Evolutionary conservation across 129 eudicot genomes (phyloP).

Genomic region (Logfia minima): DNA sequence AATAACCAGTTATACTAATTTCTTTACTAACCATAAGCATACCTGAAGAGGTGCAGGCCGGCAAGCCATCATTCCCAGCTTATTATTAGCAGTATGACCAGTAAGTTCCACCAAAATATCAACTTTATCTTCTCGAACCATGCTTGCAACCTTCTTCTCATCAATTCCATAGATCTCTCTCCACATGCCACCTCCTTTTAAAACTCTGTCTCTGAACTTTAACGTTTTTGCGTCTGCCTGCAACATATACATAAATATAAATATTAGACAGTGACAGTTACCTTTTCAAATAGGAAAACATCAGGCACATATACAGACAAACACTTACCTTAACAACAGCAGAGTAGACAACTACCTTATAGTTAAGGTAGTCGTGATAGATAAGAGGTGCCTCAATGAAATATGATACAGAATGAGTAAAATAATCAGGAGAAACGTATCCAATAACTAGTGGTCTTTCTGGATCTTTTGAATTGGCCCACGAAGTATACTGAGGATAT

Average conservation of each 20-base stretch:
- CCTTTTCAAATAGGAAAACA: background rate
- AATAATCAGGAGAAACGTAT: conserved; percentile 97
- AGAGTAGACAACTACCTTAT: conserved; percentile 86
- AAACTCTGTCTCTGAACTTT: conserved; percentile 74
- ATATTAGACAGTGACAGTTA: conserved; percentile 18
- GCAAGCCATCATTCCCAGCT: conserved; percentile 97
- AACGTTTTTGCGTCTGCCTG: conserved; percentile 98
- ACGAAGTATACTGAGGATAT: conserved; percentile 67
- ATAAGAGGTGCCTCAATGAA: conserved; percentile 90
- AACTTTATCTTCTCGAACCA: conserved; percentile 93
- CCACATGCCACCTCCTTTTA: conserved; percentile 90
- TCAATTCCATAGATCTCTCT: conserved; percentile 92
- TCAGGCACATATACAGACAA: conserved; percentile 2
- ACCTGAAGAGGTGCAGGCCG: conserved; percentile 98
- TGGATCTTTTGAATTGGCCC: conserved; percentile 92
- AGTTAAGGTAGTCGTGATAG: conserved; percentile 70
- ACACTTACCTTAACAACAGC: conserved; percentile 89
- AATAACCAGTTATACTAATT: background rate
- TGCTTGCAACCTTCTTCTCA: conserved; percentile 87
- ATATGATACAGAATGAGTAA: conserved; percentile 95
- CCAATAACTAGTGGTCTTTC: conserved; percentile 88
- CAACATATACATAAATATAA: conserved; percentile 26
- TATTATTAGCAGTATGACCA: conserved; percentile 97
- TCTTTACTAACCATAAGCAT: conserved; percentile 16
- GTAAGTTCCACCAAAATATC: conserved; percentile 98